Evolutionary conservation across 306 rosid genomes (phyloP).

Genomic region (Quercus gilva): DNA sequence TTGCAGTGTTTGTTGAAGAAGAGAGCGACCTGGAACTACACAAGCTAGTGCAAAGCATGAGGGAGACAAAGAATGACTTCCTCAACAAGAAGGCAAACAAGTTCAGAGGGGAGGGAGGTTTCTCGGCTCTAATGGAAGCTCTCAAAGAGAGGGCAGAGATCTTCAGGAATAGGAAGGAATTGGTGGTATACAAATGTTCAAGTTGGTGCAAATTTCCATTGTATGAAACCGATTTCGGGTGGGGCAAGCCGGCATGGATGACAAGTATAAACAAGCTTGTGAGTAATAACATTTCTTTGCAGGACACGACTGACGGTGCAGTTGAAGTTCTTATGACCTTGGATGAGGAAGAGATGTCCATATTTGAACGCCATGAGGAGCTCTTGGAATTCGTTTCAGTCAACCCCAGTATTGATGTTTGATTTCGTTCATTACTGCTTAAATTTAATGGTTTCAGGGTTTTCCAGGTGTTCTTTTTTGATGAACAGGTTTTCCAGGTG

Average conservation of each 20-base stretch:
- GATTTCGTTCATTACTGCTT: background rate
- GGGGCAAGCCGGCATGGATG: constrained; percentile 42
- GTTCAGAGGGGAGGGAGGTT: constrained; percentile 35
- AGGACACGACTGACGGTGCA: constrained; percentile 26
- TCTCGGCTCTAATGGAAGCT: constrained; percentile 29
- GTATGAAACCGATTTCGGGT: constrained; percentile 36
- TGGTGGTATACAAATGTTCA: constrained; percentile 29
- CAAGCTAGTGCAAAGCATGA: constrained; percentile 33
- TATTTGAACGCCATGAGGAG: background rate
- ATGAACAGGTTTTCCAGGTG: background rate
- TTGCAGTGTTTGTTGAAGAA: constrained; percentile 33
- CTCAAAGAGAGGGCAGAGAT: constrained; percentile 31
- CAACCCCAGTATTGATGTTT: background rate
- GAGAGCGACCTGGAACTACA: constrained; percentile 30
- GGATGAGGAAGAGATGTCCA: background rate
- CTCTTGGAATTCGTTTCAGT: background rate
- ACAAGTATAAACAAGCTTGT: constrained; percentile 33
- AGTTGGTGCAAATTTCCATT: constrained; percentile 49
- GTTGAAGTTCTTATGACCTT: background rate
- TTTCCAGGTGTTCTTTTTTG: background rate
- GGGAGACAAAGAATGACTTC: constrained; percentile 27
- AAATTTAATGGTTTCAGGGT: background rate
- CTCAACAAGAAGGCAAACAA: constrained; percentile 11
- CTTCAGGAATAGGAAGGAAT: constrained; percentile 2
- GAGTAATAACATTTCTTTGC: constrained; percentile 36